phyloP scores from a whole-genome alignment of 805 yeast species.

The Hanseniaspora lachancei region DNA sequence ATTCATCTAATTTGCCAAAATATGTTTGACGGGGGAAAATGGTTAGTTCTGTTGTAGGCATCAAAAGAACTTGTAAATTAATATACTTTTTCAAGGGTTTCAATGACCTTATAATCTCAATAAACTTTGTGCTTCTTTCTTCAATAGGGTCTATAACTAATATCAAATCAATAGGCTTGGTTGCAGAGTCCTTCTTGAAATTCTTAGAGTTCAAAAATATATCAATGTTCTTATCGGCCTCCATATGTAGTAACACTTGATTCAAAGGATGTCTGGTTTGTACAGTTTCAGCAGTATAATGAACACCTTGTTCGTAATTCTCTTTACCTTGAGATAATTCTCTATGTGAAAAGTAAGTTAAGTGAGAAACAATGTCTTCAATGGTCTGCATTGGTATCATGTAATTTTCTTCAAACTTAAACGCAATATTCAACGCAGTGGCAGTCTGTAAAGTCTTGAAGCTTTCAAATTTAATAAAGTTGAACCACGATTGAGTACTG shows the following conservation, averaged over 20 bases:
- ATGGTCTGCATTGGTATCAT: constrained; percentile 31
- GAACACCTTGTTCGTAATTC: constrained; percentile 26
- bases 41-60: constrained; percentile 38
- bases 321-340: constrained; percentile 18
- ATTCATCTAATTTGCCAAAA: constrained; percentile 37
- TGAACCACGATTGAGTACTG: constrained; percentile 25
- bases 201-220: constrained; percentile 17
- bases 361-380: constrained; percentile 33
- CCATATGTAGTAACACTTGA: not conserved
- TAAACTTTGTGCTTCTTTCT: constrained; percentile 51
- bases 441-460: constrained; percentile 32
- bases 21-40: constrained; percentile 44
- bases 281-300: constrained; percentile 30
- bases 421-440: constrained; percentile 19
- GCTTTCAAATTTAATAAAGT: constrained; percentile 36
- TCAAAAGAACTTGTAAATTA: constrained; percentile 40
- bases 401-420: constrained; percentile 16
- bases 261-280: constrained; percentile 31
- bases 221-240: constrained; percentile 17
- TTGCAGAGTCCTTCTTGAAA: constrained; percentile 16
- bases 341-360: constrained; percentile 29
- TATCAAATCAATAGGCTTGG: constrained; percentile 40
- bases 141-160: constrained; percentile 60
- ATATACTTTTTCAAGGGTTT: constrained; percentile 27
- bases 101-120: constrained; percentile 34